Base-by-base conservation (phyloP, 23 red algal species). In the Rhodosorus marinus region DNA sequence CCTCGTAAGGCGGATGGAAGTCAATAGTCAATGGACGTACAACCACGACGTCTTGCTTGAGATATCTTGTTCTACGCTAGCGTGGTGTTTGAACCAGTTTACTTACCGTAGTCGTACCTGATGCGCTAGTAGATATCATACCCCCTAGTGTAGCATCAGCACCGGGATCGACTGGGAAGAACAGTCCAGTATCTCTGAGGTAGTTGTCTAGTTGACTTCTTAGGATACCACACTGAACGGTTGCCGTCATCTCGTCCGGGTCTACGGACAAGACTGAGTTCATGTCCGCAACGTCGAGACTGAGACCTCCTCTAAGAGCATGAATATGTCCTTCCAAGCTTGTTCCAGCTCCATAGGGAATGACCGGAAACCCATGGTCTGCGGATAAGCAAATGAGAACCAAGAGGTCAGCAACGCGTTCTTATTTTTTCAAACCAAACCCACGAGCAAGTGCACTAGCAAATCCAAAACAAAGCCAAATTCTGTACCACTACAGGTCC, bases 121-220 rank as follows among this genome's bases (percentile, higher is more conserved):
- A 77, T 54, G 77, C 83, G 22, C 67, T 81, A 0, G 87, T 94
- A 43, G 73, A 77, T 40, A 76, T 68, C 87, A 94, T 94, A 29
- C 87, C 87, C 8, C 87, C 87, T 66, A 94, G 83, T 29, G 55
- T 68, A 8, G 87, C 87, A 7, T 79, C 87, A 24, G 87, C 68
- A 0, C 72, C 87, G 5, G 87, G 87, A 31, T 94, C 87, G 20
- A 74, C 67, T 27, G 72, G 58, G 7, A 94, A 67, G 51, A 94
- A 94, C 67, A 94, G 58, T 29, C 58, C 52, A 35, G 79, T 60
- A 5, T 61, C 53, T 7, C 55, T 29, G 7, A 74, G 51, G 20
- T 71, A 48, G 11, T 94, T 79, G 50, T 94, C 84, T 0, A 94
- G 38, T 27, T 81, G 70, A 68, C 75, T 81, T 72, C 77, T 83